These are phyloP conservation scores for Serendipita sp. DNA, from an alignment of 768 basidiomycete genomes.

Conservation along the genomic window DNA sequence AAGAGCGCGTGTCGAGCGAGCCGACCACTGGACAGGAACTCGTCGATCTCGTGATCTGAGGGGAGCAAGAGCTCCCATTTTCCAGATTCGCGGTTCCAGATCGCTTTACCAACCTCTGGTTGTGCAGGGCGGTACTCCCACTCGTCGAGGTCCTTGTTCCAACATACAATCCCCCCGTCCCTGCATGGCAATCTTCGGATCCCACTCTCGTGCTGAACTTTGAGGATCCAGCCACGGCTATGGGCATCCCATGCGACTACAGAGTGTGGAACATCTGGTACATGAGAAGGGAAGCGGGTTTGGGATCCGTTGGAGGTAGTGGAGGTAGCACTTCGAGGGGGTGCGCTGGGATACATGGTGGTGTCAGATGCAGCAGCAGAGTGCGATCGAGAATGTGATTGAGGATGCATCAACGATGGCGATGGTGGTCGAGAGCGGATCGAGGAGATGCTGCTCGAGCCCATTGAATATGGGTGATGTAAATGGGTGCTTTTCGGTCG, in stretches of 20 bases:
- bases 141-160: background rate
- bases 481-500: background rate
- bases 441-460: background rate
- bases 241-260: background rate
- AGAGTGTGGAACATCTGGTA: background rate
- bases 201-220: background rate
- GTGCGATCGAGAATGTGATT: background rate
- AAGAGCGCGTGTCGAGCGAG: background rate
- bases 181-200: background rate
- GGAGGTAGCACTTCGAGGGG: background rate
- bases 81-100: background rate
- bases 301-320: background rate
- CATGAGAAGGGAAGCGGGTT: background rate
- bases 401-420: background rate
- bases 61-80: background rate
- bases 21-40: background rate
- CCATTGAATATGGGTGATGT: background rate
- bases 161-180: background rate
- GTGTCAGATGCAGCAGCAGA: background rate
- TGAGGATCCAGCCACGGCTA: background rate
- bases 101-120: background rate
- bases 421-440: constrained; percentile 3
- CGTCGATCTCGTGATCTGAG: background rate
- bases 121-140: background rate
- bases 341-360: background rate